These are phyloP conservation scores for Crithidia thermophila DNA, from an alignment of 208 protist species.

Conservation along the genomic window DNA sequence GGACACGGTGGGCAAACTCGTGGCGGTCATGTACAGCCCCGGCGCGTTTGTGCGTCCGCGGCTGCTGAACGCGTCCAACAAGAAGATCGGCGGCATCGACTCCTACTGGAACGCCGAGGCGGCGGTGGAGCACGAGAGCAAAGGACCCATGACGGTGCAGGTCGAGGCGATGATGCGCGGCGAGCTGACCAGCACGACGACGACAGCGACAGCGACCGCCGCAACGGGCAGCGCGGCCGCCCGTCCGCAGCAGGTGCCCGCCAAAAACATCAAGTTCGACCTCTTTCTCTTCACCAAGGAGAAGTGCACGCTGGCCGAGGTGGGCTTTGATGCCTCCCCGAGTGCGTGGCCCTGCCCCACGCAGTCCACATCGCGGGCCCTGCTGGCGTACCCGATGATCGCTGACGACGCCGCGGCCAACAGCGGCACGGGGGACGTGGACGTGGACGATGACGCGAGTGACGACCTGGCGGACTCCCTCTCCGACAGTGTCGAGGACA, in stretches of 20 bases:
- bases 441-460: slow-evolving; percentile 47
- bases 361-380: slow-evolving; percentile 56
- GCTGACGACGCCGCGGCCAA: slow-evolving; percentile 55
- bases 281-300: slow-evolving; percentile 82
- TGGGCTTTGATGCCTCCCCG: slow-evolving; percentile 73
- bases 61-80: slow-evolving; percentile 54
- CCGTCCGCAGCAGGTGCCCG: slow-evolving; percentile 47
- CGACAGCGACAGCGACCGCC: not conserved
- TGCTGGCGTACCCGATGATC: slow-evolving; percentile 68
- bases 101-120: slow-evolving; percentile 88
- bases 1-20: slow-evolving; percentile 58
- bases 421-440: slow-evolving; percentile 41
- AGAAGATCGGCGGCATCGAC: slow-evolving; percentile 77
- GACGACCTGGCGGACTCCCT: slow-evolving; percentile 33
- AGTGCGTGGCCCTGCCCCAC: slow-evolving; percentile 74
- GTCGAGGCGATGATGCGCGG: slow-evolving; percentile 82
- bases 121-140: slow-evolving; percentile 66
- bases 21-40: slow-evolving; percentile 71
- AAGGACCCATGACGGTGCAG: slow-evolving; percentile 54
- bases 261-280: slow-evolving; percentile 71
- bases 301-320: slow-evolving; percentile 59
- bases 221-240: not conserved
- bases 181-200: slow-evolving; percentile 16
- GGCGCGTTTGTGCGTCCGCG: slow-evolving; percentile 71
- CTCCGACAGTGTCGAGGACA: slow-evolving; percentile 44